Conservation (phyloP, 2,329 filamentous ascomycete genomes). For the Fusarium sp. region DNA sequence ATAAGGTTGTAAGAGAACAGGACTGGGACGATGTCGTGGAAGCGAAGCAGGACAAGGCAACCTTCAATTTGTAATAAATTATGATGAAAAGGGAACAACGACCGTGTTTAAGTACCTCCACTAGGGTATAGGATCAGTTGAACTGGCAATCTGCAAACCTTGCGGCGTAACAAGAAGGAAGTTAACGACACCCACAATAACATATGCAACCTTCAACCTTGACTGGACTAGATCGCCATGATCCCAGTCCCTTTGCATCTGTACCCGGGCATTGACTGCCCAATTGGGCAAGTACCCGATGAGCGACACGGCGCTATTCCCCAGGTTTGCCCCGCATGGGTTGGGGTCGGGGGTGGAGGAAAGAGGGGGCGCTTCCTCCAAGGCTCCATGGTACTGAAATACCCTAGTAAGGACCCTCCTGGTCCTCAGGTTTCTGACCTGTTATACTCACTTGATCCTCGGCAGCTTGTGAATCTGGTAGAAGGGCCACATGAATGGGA, state of each 20-base stretch:
- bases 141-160: conserved; percentile 18
- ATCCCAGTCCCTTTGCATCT: conserved; percentile 44
- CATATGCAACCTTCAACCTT: conserved; percentile 23
- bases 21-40: conserved; percentile 11
- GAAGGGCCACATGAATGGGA: conserved; percentile 27
- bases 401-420: conserved; percentile 11
- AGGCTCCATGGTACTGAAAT: not conserved
- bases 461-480: conserved; percentile 43
- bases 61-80: conserved; percentile 17
- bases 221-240: conserved; percentile 41
- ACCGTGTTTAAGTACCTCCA: conserved; percentile 39
- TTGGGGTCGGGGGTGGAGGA: conserved; percentile 16
- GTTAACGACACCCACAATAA: conserved; percentile 14
- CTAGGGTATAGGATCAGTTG: conserved; percentile 14
- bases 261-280: conserved; percentile 40
- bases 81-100: conserved; percentile 22
- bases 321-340: conserved; percentile 46
- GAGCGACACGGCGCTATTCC: conserved; percentile 37
- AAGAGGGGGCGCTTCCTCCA: conserved; percentile 13
- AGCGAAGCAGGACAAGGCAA: conserved; percentile 24
- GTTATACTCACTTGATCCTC: conserved; percentile 33
- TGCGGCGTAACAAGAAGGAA: conserved; percentile 22
- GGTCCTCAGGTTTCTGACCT: conserved; percentile 9
- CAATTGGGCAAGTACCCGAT: conserved; percentile 42
- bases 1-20: not conserved